phyloP scores from a whole-genome alignment of 2,329 filamentous ascomycete genomes.

The Knufia petricola region DNA sequence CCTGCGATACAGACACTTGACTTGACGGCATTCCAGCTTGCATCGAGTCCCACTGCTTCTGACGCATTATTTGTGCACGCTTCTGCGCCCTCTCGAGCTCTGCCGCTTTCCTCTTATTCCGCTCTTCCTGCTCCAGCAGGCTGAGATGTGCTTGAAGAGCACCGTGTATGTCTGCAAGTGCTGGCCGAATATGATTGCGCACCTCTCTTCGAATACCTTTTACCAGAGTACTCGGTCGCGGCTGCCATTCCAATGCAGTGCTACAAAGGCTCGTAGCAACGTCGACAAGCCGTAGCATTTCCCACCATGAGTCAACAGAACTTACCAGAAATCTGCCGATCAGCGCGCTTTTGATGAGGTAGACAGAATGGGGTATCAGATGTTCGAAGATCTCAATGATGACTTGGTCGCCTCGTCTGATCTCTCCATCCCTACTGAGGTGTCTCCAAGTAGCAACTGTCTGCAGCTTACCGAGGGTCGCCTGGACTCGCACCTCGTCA shows the following conservation, averaged over 20 bases:
- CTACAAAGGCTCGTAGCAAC: background rate
- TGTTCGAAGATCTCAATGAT: constrained; percentile 17
- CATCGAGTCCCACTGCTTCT: background rate
- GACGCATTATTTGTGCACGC: background rate
- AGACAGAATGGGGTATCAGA: constrained; percentile 15
- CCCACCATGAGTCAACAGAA: background rate
- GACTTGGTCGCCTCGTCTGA: constrained; percentile 8
- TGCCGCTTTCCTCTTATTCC: background rate
- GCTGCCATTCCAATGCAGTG: background rate
- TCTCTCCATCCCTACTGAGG: background rate
- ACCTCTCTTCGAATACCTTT: constrained; percentile 1
- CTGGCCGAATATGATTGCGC: background rate
- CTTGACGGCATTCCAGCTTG: background rate
- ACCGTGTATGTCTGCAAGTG: background rate
- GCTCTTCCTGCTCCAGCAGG: background rate
- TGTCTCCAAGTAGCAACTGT: background rate
- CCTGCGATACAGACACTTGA: background rate
- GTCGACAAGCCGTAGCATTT: background rate
- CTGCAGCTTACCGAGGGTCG: constrained; percentile 5
- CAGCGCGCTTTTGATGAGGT: constrained; percentile 12
- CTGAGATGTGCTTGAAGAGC: background rate
- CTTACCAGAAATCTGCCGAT: constrained; percentile 6
- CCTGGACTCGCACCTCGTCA: background rate
- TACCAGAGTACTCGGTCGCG: constrained; percentile 2
- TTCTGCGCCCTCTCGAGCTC: background rate